Evolutionary conservation across 1,139 yeast species (phyloP).

Genomic region (Petasospora fabianii): DNA sequence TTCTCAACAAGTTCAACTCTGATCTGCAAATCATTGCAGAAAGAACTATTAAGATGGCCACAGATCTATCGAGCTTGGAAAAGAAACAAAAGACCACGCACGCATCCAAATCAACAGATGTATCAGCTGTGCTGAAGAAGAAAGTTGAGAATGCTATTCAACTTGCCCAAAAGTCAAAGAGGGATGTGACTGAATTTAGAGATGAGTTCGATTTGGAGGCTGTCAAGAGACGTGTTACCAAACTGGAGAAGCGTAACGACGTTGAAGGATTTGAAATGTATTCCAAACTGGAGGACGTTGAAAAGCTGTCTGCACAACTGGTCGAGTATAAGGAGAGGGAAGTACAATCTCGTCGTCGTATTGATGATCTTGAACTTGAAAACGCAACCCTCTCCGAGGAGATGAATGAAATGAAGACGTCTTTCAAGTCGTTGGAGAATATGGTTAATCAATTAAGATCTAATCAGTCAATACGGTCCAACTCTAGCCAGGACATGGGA

Average conservation of each 20-base stretch:
- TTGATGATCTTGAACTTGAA: not conserved
- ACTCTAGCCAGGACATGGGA: not conserved
- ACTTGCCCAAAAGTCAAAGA: not conserved
- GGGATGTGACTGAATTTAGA: not conserved
- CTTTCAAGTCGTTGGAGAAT: not conserved
- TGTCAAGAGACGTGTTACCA: not conserved
- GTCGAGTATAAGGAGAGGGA: not conserved
- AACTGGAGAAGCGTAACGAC: constrained; percentile 1
- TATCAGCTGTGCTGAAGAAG: too few species aligned
- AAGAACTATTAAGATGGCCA: not conserved
- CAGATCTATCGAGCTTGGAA: too few species aligned
- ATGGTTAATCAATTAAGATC: not conserved
- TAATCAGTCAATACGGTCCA: not conserved
- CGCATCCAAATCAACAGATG: too few species aligned
- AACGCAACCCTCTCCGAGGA: not conserved
- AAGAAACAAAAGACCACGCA: too few species aligned
- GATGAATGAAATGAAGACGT: not conserved
- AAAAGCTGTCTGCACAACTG: not conserved
- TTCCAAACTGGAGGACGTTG: not conserved
- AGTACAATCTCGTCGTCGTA: not conserved
- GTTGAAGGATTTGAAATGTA: not conserved
- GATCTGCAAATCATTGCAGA: not conserved
- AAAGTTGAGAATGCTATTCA: not conserved
- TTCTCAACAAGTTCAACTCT: not conserved
- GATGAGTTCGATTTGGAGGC: constrained; percentile 1